A percentile compares a stretch with the other conserved stretches of the same genome.
These are phyloP conservation scores for Pseudozyma pruni DNA, from an alignment of 1,284 basidiomycete species.

Conservation along the genomic window DNA sequence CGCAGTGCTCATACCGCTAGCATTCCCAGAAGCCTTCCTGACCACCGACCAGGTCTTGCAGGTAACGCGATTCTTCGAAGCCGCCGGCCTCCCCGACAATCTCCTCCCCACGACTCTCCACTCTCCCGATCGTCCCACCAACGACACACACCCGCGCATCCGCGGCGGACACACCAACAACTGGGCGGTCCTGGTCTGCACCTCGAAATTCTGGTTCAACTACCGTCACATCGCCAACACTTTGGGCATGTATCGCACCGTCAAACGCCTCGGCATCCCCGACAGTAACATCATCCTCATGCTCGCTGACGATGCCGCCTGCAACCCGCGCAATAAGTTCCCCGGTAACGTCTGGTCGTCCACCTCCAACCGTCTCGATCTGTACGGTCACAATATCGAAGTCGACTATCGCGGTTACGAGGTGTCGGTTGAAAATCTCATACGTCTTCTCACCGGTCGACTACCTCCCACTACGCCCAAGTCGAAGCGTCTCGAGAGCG, in stretches of 20 bases:
- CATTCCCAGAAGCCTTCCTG: slow-evolving; percentile 39
- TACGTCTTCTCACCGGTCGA: slow-evolving; percentile 80
- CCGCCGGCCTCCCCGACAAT: slow-evolving; percentile 4
- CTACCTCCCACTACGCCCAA: slow-evolving; percentile 75
- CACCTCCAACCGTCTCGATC: slow-evolving; percentile 79
- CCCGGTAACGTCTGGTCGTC: slow-evolving; percentile 91
- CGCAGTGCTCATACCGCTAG: slow-evolving; percentile 4
- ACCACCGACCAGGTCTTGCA: slow-evolving; percentile 19
- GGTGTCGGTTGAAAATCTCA: slow-evolving; percentile 95
- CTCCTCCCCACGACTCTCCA: background rate
- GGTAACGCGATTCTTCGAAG: slow-evolving; percentile 44
- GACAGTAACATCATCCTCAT: slow-evolving; percentile 99
- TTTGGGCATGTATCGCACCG: slow-evolving; percentile 97
- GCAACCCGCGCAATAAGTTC: slow-evolving; percentile 90
- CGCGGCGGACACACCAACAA: slow-evolving; percentile 77
- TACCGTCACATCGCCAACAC: slow-evolving; percentile 99
- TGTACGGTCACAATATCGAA: slow-evolving; percentile 96
- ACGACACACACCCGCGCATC: background rate
- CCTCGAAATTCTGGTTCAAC: slow-evolving; percentile 98
- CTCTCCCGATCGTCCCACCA: background rate
- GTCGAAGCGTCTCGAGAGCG: slow-evolving; percentile 88
- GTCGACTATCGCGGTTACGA: slow-evolving; percentile 98
- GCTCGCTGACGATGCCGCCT: slow-evolving; percentile 96
- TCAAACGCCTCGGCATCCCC: slow-evolving; percentile 96
- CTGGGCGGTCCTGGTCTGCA: slow-evolving; percentile 95